phyloP scores from a whole-genome alignment of 75 land plant species.

The Adiantum capillusveneris region DNA sequence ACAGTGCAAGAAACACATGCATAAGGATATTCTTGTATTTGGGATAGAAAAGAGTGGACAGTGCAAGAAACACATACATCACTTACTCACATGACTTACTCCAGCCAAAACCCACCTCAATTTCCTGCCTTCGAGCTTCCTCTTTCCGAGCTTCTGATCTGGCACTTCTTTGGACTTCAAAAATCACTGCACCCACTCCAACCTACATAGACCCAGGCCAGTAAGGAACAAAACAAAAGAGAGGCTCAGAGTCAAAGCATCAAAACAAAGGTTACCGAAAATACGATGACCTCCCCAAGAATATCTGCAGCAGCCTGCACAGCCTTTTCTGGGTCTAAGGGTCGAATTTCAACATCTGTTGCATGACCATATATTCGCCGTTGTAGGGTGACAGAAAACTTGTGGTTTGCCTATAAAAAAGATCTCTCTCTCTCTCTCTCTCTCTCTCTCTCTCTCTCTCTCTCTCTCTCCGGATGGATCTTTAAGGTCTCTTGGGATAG shows the following conservation, averaged over 20 bases:
- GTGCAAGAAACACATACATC: neutral
- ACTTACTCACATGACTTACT: neutral
- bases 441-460: too few relatives aligned
- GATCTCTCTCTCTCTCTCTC: neutral
- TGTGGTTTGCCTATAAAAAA: constrained; percentile 58
- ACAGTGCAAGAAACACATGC: too few relatives aligned
- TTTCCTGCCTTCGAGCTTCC: constrained; percentile 53
- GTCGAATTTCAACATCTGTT: constrained; percentile 67
- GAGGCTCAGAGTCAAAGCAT: too few relatives aligned
- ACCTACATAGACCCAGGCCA: too few relatives aligned
- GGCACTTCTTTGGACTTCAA: constrained; percentile 79
- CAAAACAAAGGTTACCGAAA: constrained; percentile 69
- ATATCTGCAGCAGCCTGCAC: constrained; percentile 87
- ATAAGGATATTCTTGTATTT: too few relatives aligned
- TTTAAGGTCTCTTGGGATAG: too few relatives aligned
- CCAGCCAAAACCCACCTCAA: constrained; percentile 39
- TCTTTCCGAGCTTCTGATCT: constrained; percentile 90
- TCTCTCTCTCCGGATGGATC: too few relatives aligned
- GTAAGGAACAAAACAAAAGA: too few relatives aligned
- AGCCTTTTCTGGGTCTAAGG: constrained; percentile 81
- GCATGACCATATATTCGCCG: constrained; percentile 84
- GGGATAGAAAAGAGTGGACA: too few relatives aligned
- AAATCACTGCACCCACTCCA: constrained; percentile 61
- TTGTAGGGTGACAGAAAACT: constrained; percentile 60
- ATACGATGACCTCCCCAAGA: constrained; percentile 71